phyloP scores from a whole-genome alignment of 768 basidiomycete genomes.

The Russula brevipes region DNA sequence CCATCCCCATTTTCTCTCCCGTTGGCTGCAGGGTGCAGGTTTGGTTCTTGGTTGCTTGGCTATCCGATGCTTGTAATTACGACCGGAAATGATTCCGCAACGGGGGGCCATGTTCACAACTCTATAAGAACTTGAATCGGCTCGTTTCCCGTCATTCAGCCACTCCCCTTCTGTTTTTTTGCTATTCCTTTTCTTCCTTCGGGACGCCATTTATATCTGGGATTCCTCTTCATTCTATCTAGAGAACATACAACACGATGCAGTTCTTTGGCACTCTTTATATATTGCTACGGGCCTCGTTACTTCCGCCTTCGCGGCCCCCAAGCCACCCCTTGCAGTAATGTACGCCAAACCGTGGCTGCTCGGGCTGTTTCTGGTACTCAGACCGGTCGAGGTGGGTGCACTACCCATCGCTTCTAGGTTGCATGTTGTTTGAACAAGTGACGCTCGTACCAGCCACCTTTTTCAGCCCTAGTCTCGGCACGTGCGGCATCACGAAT shows the following conservation, averaged over 20 bases:
- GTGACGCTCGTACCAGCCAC: slow-evolving; percentile 36
- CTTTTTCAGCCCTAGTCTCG: slow-evolving; percentile 55
- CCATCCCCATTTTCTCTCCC: too few species aligned
- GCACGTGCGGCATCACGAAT: slow-evolving; percentile 59
- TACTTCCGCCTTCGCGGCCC: slow-evolving; percentile 2
- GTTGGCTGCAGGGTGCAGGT: too few species aligned
- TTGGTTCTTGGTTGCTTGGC: too few species aligned
- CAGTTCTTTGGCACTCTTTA: slow-evolving; percentile 38
- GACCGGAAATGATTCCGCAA: neutral
- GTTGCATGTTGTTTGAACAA: slow-evolving; percentile 2
- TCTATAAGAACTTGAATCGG: neutral
- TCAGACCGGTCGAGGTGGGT: slow-evolving; percentile 45
- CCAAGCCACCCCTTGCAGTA: neutral
- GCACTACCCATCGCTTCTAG: slow-evolving; percentile 7
- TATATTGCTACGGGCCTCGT: slow-evolving; percentile 42
- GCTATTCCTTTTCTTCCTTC: slow-evolving; percentile 9
- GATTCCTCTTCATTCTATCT: slow-evolving; percentile 19
- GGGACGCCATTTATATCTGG: neutral
- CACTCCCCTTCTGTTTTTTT: slow-evolving; percentile 22
- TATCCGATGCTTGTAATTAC: neutral
- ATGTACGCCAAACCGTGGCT: neutral
- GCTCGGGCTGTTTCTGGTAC: slow-evolving; percentile 39
- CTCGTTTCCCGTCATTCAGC: neutral
- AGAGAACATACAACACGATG: slow-evolving; percentile 29
- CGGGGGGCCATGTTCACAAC: neutral